Evolutionary conservation across 768 basidiomycete species (phyloP).

Genomic region (Mycena venus): DNA sequence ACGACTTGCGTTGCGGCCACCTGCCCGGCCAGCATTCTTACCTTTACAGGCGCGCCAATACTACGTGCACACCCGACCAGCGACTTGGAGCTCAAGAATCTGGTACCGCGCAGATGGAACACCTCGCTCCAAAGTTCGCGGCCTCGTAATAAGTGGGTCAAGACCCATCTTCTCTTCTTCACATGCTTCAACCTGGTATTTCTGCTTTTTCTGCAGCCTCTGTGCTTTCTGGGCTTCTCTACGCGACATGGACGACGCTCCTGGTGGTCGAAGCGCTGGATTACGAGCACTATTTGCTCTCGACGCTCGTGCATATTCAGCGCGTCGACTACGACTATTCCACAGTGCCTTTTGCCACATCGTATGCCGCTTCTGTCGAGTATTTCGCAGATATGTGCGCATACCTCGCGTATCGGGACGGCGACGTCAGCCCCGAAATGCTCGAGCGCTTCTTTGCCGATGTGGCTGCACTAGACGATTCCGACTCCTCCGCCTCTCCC

Average conservation of each 20-base stretch:
- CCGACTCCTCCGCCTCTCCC: not conserved
- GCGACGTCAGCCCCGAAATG: conserved; percentile 2
- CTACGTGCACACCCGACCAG: conserved; percentile 16
- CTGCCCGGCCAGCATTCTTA: not conserved
- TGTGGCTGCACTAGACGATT: not conserved
- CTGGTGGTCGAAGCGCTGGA: conserved; percentile 32
- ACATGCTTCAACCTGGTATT: not conserved
- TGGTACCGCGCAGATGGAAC: conserved; percentile 28
- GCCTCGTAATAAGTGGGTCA: conserved; percentile 27
- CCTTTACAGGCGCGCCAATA: not conserved
- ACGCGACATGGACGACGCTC: conserved; percentile 21
- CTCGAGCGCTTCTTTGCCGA: not conserved
- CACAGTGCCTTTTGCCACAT: not conserved
- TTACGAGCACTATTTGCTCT: conserved; percentile 33
- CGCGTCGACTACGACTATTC: conserved; percentile 34
- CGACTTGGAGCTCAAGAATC: conserved; percentile 21
- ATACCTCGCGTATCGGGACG: not conserved
- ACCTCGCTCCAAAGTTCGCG: conserved; percentile 28
- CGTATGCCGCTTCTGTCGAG: not conserved
- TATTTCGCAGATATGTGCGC: conserved; percentile 31
- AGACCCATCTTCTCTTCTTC: not conserved
- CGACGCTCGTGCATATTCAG: conserved; percentile 34
- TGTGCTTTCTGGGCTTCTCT: conserved; percentile 1
- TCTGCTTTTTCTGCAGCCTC: not conserved
- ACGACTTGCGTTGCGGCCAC: not conserved